Evolutionary conservation across 2,329 filamentous ascomycete species (phyloP), one percentile per base, ranked within the genome.

Genomic region (Aspergillus transmontanensis): DNA sequence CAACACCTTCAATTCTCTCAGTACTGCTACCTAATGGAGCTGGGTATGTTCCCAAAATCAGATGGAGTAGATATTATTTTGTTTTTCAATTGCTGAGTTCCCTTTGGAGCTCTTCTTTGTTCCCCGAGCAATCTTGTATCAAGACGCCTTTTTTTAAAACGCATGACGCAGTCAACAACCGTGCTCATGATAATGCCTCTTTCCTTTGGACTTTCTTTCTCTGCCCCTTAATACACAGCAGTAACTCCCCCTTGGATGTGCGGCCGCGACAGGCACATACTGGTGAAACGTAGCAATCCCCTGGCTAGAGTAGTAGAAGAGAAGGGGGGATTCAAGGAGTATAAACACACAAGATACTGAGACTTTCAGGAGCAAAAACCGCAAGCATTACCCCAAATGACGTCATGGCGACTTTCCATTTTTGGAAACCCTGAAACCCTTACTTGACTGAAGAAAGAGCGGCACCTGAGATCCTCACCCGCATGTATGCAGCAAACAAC

Each of bases 361-460:
- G 14, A 36, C 34, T 7, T 36, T 36, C 6, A 12, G 34, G 34
- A 36, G 6, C 34, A 36, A 36, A 36, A 36, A 36, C 34, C 34
- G 14, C 34, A 36, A 36, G 23, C 45, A 48, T 26, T 12, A 16
- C 11, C 14, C 6, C 21, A 36, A 21, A 55, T 61, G 59, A 61
- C 59, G 59, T 61, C 59, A 61, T 34, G 14, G 41, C 23, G 28
- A 14, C 36, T 21, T 28, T 41, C 45, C 51, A 12, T 6, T 36
- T 53, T 7, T 6, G 51, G 51, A 36, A 36, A 23, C 6, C 23
- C 26, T 19, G 10, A 5, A 19, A 28, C 30, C 51, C 51, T 54
- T 54, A 54, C 51, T 36, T 36, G 11, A 23, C 45, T 16, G 34
- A 36, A 36, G 14, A 6, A 36, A 36, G 14, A 36, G 7, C 34